Base-by-base conservation (phyloP, 1,284 basidiomycete species). In the Boletus mariae region DNA sequence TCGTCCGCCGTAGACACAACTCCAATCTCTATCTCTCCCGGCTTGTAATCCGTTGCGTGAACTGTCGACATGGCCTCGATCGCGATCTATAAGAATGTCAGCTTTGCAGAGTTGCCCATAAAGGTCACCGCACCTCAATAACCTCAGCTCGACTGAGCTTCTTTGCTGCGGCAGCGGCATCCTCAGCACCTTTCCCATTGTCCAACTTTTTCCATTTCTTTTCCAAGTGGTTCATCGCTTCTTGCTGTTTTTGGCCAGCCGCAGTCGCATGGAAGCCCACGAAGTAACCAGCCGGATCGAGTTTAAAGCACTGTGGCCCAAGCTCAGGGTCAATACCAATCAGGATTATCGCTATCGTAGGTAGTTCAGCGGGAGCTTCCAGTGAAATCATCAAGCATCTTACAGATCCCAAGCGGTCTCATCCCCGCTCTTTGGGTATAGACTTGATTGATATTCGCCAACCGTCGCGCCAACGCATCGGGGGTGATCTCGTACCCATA, bases 381-480 rank as follows among this genome's bases (percentile, higher is more conserved):
- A 6, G 17, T 31, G 8, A 4, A 12, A 51, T 35, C 42, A 13
- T 45, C 51, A 20, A 47, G 35, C 25, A 2, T 72, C 88, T 62
- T 64, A 95, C 94, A 86, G 57, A 99, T 97, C 45, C 97, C 97
- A 29, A 98, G 77, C 5, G 97, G 97, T 50, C 97, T 83, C 94
- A 99, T 99, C 44, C 86, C 97, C 0, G 97, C 97, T 57, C 92
- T 83, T 74, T 98, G 96, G 0, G 96, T 99, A 74, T 98, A 97
- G 2, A 99, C 96, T 74, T 99, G 97, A 73, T 99, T 99, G 73
- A 99, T 94, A 73, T 98, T 98, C 37, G 97, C 96, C 70, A 99
- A 78, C 47, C 97, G 82, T 66, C 95, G 87, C 34, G 97, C 92
- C 42, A 99, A 82, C 31, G 92, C 87, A 69, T 97, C 95, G 1